phyloP scores from a whole-genome alignment of 768 basidiomycete genomes.

The Tricholoma matsutake region DNA sequence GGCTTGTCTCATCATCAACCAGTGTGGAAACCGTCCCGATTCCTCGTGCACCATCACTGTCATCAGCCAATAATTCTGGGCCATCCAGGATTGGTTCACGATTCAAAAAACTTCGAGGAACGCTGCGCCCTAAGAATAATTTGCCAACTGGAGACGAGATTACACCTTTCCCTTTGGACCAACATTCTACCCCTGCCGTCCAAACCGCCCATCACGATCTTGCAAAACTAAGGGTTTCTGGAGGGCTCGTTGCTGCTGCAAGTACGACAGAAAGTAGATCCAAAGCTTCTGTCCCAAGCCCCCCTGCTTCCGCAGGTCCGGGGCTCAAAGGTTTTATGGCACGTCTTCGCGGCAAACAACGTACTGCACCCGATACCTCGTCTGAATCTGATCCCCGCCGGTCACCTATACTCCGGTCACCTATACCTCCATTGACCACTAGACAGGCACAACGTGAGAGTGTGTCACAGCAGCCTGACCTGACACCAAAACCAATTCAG shows the following conservation, averaged over 20 bases:
- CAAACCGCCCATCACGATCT: conserved; percentile 43
- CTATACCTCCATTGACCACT: conserved; percentile 29
- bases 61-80: conserved; percentile 41
- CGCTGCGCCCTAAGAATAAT: conserved; percentile 52
- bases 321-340: conserved; percentile 81
- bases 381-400: conserved; percentile 24
- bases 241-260: conserved; percentile 29
- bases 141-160: conserved; percentile 46
- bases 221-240: conserved; percentile 33
- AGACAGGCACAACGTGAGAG: conserved; percentile 31
- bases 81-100: conserved; percentile 66
- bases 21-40: conserved; percentile 64
- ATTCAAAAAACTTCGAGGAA: conserved; percentile 69
- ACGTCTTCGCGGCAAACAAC: conserved; percentile 59
- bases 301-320: conserved; percentile 71
- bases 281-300: conserved; percentile 54
- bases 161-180: conserved; percentile 41
- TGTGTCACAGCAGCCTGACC: conserved; percentile 23
- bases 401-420: conserved; percentile 29
- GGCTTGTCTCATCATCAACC: conserved; percentile 62
- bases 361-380: conserved; percentile 33
- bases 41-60: conserved; percentile 47
- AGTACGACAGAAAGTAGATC: conserved; percentile 54
- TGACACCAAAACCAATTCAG: conserved; percentile 18
- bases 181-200: conserved; percentile 33